phyloP scores from a whole-genome alignment of 352 stramenopile species.

The Plasmopara halstedii region DNA sequence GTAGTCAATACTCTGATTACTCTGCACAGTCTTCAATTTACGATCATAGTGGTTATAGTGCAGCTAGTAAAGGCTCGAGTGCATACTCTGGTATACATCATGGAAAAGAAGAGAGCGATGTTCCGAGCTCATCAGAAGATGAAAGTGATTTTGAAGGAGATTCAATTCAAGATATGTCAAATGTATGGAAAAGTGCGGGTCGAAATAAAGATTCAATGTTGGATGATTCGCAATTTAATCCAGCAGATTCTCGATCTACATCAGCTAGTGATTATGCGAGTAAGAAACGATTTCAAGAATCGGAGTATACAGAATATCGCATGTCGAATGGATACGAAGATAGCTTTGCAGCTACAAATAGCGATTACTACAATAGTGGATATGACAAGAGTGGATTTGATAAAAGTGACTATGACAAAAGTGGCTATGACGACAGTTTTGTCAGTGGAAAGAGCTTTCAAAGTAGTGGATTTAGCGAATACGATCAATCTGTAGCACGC shows the following conservation, averaged over 20 bases:
- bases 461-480: conserved; percentile 35
- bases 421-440: conserved; percentile 18
- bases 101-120: conserved; percentile 21
- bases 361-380: conserved; percentile 16
- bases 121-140: conserved; percentile 24
- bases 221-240: conserved; percentile 8
- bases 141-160: conserved; percentile 37
- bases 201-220: conserved; percentile 11
- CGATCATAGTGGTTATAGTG: conserved; percentile 15
- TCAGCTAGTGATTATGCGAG: conserved; percentile 14
- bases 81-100: conserved; percentile 22
- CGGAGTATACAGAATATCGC: conserved; percentile 22
- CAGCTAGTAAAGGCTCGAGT: conserved; percentile 10
- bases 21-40: conserved; percentile 21
- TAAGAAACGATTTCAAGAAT: conserved; percentile 16
- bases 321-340: conserved; percentile 23
- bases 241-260: conserved; percentile 16
- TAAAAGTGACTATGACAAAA: conserved; percentile 1
- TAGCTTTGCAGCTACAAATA: conserved; percentile 15
- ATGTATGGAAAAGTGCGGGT: conserved; percentile 21
- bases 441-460: conserved; percentile 20
- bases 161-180: conserved; percentile 35
- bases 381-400: background rate
- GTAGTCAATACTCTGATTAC: conserved; percentile 23
- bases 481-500: conserved; percentile 9